Evolutionary conservation across 495 filamentous ascomycete genomes (phyloP), one percentile per base, ranked within the genome.

Genomic region (Bacidia rubella): DNA sequence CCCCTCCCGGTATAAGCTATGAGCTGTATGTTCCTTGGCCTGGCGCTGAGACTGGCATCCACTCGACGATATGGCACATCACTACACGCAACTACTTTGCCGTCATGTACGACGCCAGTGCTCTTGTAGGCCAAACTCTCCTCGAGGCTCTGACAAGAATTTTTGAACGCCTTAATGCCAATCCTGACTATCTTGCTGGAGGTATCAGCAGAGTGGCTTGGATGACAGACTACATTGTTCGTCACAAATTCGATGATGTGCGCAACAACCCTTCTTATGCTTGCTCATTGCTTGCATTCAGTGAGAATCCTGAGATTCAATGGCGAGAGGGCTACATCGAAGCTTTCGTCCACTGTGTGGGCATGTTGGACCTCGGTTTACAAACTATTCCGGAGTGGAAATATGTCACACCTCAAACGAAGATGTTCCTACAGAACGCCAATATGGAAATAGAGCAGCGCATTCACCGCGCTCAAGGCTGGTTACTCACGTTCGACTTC

Each of bases 251-350:
- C 12, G 80, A 85, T 58, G 82, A 87, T 58, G 72, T 83, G 12
- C 70, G 81, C 11, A 78, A 79, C 53, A 80, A 81, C 53, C 66
- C 80, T 1, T 72, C 77, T 35, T 68, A 68, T 0, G 82, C 83
- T 1, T 74, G 80, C 2, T 74, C 77, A 3, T 61, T 86, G 3
- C 66, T 87, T 20, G 76, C 78, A 9, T 87, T 77, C 72, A 78
- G 75, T 21, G 83, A 86, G 56, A 68, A 64, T 11, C 65, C 70
- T 9, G 71, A 66, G n/a, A 75, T 84, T 2, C 73, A 74, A 19
- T 80, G 81, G 72, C 72, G 77, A 22, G 74, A 79, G 53, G 78
- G 81, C 17, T 87, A 81, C 74, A 70, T 74, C 2, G 82, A 86
- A 61, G 71, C 78, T 17, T 87, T 82, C 60, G 70, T 78, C 11